A percentile compares a stretch with the other conserved stretches of the same genome.
Evolutionary conservation across 2,329 filamentous ascomycete species (phyloP).

Genomic region (Pseudogymnoascus sp.): DNA sequence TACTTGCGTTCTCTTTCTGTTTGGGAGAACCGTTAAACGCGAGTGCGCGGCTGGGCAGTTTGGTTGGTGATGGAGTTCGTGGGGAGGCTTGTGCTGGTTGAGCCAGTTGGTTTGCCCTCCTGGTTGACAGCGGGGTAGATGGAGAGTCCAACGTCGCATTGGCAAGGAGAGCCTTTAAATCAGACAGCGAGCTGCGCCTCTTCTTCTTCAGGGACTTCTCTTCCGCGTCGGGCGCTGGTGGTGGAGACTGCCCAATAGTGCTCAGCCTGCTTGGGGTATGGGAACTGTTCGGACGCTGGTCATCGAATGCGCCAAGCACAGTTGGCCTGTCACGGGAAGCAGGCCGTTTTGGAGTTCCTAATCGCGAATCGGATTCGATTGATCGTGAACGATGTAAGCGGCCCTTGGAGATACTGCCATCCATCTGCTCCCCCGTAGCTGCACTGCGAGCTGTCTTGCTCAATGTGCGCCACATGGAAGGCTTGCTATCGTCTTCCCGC

Average conservation of each 20-base stretch:
- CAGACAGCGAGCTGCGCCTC: slow-evolving; percentile 83
- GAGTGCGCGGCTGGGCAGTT: not conserved
- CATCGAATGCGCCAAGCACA: slow-evolving; percentile 54
- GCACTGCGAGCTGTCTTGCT: slow-evolving; percentile 67
- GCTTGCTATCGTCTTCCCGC: slow-evolving; percentile 57
- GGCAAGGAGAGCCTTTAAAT: slow-evolving; percentile 63
- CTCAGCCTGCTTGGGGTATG: slow-evolving; percentile 32
- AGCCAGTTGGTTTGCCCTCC: slow-evolving; percentile 11
- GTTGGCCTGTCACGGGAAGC: slow-evolving; percentile 52
- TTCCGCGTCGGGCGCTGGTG: slow-evolving; percentile 32
- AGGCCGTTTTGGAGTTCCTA: slow-evolving; percentile 42
- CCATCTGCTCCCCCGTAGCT: slow-evolving; percentile 45
- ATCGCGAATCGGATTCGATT: slow-evolving; percentile 55
- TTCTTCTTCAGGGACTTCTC: slow-evolving; percentile 57
- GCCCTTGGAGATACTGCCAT: slow-evolving; percentile 56
- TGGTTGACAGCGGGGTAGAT: slow-evolving; percentile 25
- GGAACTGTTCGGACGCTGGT: slow-evolving; percentile 47
- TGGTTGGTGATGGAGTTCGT: slow-evolving; percentile 26
- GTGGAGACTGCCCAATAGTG: slow-evolving; percentile 26
- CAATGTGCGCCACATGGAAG: slow-evolving; percentile 77
- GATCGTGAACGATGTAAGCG: slow-evolving; percentile 65
- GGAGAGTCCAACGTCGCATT: slow-evolving; percentile 44
- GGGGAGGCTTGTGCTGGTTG: slow-evolving; percentile 23
- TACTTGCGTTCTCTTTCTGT: slow-evolving; percentile 22
- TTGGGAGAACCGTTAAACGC: slow-evolving; percentile 18